Percentiles rank a stretch among this genome's conserved stretches.
Evolutionary conservation across 495 filamentous ascomycete species (phyloP).

Genomic region (Echria macrotheca): DNA sequence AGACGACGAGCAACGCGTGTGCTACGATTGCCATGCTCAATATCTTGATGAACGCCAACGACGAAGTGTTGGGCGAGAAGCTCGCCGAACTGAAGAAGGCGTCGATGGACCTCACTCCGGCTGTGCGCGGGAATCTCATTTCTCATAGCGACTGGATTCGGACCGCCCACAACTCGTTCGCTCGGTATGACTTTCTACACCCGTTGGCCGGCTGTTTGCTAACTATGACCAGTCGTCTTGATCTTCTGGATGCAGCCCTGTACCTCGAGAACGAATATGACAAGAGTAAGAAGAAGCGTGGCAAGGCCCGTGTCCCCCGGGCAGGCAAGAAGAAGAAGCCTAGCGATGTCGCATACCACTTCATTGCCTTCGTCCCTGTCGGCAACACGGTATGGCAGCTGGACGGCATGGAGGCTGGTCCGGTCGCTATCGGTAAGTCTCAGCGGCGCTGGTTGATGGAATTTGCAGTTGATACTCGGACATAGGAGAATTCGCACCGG

Average conservation of each 20-base stretch:
- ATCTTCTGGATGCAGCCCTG: conserved; percentile 73
- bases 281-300: conserved; percentile 38
- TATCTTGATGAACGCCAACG: conserved; percentile 75
- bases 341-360: conserved; percentile 64
- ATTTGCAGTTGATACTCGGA: background rate
- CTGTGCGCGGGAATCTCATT: conserved; percentile 68
- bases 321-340: conserved; percentile 15
- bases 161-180: conserved; percentile 78
- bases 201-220: background rate
- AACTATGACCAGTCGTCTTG: conserved; percentile 53
- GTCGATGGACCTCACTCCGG: conserved; percentile 61
- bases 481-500: conserved; percentile 18
- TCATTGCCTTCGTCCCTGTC: conserved; percentile 82
- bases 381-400: conserved; percentile 77
- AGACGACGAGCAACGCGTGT: conserved; percentile 79
- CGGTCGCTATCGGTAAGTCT: conserved; percentile 61
- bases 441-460: background rate
- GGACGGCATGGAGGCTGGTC: conserved; percentile 75
- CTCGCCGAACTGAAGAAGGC: conserved; percentile 66
- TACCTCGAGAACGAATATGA: conserved; percentile 57
- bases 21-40: conserved; percentile 85
- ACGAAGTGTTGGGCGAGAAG: conserved; percentile 58
- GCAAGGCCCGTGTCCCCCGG: conserved; percentile 20
- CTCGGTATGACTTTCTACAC: conserved; percentile 46
- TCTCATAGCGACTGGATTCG: conserved; percentile 72